Percentiles rank a stretch among this genome's conserved stretches.
These are phyloP conservation scores for Candida sp. DNA, from an alignment of 1,139 yeast species.

Conservation along the genomic window DNA sequence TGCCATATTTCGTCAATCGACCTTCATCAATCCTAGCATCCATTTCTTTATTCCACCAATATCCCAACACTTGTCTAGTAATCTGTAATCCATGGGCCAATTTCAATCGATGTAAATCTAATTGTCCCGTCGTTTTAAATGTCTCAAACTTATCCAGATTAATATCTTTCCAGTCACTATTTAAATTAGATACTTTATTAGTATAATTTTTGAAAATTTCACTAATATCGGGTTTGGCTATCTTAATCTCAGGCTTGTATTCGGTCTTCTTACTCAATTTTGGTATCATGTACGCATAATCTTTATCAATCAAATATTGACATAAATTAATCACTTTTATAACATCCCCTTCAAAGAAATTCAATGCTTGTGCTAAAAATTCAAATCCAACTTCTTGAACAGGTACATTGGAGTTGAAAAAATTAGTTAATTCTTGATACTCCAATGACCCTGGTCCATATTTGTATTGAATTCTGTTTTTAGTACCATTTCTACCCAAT, in stretches of 20 bases:
- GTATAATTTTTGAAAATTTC: background rate
- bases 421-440: constrained; percentile 13
- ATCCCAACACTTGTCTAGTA: constrained; percentile 24
- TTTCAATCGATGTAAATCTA: constrained; percentile 53
- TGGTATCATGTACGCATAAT: background rate
- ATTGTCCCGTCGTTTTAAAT: constrained; percentile 11
- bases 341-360: constrained; percentile 38
- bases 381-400: constrained; percentile 19
- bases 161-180: background rate
- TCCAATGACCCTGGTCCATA: constrained; percentile 13
- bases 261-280: background rate
- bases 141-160: background rate
- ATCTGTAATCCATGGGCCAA: constrained; percentile 42
- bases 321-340: constrained; percentile 26
- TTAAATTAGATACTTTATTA: background rate
- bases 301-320: background rate
- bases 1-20: constrained; percentile 24
- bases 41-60: constrained; percentile 58
- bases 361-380: constrained; percentile 34
- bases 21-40: constrained; percentile 37
- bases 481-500: background rate
- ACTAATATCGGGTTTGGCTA: background rate
- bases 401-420: constrained; percentile 18
- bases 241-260: background rate
- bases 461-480: constrained; percentile 6